Evolutionary conservation across 2,329 filamentous ascomycete species (phyloP).

Genomic region (Trichoderma sp.): DNA sequence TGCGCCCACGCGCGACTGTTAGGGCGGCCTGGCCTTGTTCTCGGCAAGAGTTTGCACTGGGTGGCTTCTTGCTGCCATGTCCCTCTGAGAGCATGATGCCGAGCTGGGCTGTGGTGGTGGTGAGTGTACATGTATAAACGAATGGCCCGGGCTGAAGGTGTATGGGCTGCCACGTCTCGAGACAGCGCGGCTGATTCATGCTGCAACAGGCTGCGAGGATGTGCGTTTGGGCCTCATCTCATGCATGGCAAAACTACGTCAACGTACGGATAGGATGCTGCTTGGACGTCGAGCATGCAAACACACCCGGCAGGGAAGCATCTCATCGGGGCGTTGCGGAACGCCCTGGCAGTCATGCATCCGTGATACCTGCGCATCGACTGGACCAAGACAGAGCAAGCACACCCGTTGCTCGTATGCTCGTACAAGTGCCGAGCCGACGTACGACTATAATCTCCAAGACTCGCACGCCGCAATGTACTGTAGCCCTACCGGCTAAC

Average conservation of each 20-base stretch:
- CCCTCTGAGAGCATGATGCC: too few relatives aligned
- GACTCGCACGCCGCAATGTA: neutral
- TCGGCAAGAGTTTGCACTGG: neutral
- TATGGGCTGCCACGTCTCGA: neutral
- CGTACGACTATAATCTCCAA: neutral
- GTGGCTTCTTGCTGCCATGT: neutral
- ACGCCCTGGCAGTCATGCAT: neutral
- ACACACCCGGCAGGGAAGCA: neutral
- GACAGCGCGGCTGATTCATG: constrained; percentile 1
- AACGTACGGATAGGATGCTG: neutral
- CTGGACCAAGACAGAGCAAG: too few relatives aligned
- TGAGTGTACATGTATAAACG: neutral
- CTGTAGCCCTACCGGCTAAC: constrained; percentile 19
- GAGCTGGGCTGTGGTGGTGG: neutral
- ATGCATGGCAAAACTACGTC: neutral
- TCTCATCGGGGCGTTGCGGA: neutral
- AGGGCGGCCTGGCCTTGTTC: neutral
- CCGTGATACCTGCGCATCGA: neutral
- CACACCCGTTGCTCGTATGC: neutral
- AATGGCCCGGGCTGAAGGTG: neutral
- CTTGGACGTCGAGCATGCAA: neutral
- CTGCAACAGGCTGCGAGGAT: neutral
- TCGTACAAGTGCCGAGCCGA: neutral
- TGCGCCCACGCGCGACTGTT: neutral
- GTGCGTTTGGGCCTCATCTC: neutral